Conservation (phyloP, 208 protist species). For the Wallacemonas sp. region DNA sequence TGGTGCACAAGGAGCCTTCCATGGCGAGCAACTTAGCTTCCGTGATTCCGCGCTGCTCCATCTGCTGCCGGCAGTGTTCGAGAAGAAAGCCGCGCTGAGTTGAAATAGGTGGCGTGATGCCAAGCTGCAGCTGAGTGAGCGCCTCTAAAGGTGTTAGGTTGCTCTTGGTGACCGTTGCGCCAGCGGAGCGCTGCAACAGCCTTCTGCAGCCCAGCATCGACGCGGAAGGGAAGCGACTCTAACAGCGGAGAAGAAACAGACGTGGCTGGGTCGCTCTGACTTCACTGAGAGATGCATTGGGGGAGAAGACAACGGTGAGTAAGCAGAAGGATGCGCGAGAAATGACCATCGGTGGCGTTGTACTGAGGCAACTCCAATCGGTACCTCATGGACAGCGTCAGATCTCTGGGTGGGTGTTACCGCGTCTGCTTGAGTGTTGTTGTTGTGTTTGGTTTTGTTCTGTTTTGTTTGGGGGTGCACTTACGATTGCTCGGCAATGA, state of each 20-base stretch:
- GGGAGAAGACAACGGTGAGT: too few relatives aligned
- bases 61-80: conserved; percentile 65
- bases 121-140: conserved; percentile 83
- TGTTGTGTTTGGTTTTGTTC: too few relatives aligned
- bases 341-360: too few relatives aligned
- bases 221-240: too few relatives aligned
- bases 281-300: too few relatives aligned
- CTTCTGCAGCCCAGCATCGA: background rate
- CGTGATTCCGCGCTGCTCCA: conserved; percentile 68
- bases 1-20: conserved; percentile 62
- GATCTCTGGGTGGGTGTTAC: too few relatives aligned
- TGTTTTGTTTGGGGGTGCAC: too few relatives aligned
- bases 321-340: too few relatives aligned
- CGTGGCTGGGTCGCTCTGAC: too few relatives aligned
- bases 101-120: conserved; percentile 64
- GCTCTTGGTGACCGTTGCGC: conserved; percentile 4
- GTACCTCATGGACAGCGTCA: too few relatives aligned
- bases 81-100: conserved; percentile 79
- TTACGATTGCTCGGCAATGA: background rate
- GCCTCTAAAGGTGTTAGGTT: conserved; percentile 66
- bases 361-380: too few relatives aligned
- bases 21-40: conserved; percentile 81
- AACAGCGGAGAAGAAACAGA: background rate
- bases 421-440: too few relatives aligned
- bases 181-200: background rate